Percentiles rank a stretch among this genome's conserved stretches.
These are phyloP conservation scores for Hypsizygus marmoreus DNA, from an alignment of 768 basidiomycete genomes.

Conservation along the genomic window DNA sequence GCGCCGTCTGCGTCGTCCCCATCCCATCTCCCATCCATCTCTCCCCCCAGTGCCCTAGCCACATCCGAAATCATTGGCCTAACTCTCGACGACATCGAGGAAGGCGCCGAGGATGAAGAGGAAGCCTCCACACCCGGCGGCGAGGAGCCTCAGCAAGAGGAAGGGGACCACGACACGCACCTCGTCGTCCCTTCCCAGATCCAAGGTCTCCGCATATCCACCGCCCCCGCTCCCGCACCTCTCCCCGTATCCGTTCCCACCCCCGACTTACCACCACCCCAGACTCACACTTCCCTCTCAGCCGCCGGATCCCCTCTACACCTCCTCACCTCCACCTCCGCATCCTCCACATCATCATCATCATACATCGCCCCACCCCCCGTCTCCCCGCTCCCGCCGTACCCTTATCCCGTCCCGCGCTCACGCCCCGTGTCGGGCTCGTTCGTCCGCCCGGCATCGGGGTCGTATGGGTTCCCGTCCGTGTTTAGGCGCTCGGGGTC, in stretches of 20 bases:
- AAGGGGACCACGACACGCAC: constrained; percentile 13
- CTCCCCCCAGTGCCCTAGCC: constrained; percentile 34
- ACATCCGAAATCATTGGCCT: constrained; percentile 19
- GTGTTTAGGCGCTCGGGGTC: constrained; percentile 38
- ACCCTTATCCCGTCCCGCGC: constrained; percentile 16
- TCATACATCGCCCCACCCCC: constrained; percentile 21
- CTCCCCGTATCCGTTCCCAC: constrained; percentile 18
- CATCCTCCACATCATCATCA: constrained; percentile 6
- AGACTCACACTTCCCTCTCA: constrained; percentile 15
- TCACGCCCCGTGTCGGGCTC: constrained; percentile 14
- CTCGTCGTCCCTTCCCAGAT: constrained; percentile 43
- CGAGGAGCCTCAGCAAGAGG: no score
- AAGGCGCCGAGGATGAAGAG: constrained; percentile 65
- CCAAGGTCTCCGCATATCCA: constrained; percentile 60
- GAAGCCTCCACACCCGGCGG: constrained; percentile 18
- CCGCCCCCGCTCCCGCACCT: constrained; percentile 34
- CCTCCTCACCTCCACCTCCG: constrained; percentile 18
- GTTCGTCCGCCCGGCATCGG: constrained; percentile 9
- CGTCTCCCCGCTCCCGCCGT: constrained; percentile 27
- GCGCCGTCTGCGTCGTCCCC: constrained; percentile 27
- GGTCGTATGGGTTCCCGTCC: constrained; percentile 9
- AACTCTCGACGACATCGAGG: constrained; percentile 60
- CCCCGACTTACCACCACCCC: constrained; percentile 26
- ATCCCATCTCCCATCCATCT: constrained; percentile 37
- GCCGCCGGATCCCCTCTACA: constrained; percentile 14